Evolutionary conservation across 2,329 filamentous ascomycete species (phyloP), one percentile per base, ranked within the genome.

Genomic region (Phialophora tarda): DNA sequence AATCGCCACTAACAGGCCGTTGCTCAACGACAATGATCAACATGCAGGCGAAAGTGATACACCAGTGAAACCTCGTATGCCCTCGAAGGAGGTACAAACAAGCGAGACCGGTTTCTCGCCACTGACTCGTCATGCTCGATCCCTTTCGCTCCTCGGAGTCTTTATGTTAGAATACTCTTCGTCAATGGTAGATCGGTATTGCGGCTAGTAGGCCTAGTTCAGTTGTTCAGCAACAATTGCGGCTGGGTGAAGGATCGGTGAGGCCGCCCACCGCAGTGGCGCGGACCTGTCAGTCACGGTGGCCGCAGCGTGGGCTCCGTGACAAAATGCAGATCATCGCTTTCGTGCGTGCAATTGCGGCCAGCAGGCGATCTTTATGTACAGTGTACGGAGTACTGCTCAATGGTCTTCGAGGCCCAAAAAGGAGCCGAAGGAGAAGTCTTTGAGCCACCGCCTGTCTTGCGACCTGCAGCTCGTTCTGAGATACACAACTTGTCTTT

Each of bases 41-140:
- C 41, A n/a, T 44, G 51, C 53, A 59, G 55, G 30, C 30, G 17
- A 53, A 21, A 28, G 59, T 59, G 63, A 62, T 48, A 66, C 63
- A 66, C 51, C 23, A 54, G 58, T 62, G 59, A 66, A 62, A 62
- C 58, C 41, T 58, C 48, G 53, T 47, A 41, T 51, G 23, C 34
- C 54, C 44, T 65, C 38, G n/a, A 12, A 51, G 32, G 32, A 24
- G 17, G 26, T 38, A 44, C 55, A n/a, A 38, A 44, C 38, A 44
- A 44, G 17, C 14, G 38, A 44, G 14, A 44, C 17, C 7, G 38
- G 38, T 6, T 8, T 44, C 38, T 44, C 17, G 14, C n/a, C 17
- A 41, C 4, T 41, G 14, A 44, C 17, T n/a, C 14, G 5, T 44
- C 38, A 17, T 10, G 38, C 38, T 8, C 38, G 21, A n/a, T 44